A percentile compares a stretch with the other conserved stretches of the same genome.
These are phyloP conservation scores for Canariomyces notabilis DNA, from an alignment of 2,329 filamentous ascomycete genomes.

Conservation along the genomic window DNA sequence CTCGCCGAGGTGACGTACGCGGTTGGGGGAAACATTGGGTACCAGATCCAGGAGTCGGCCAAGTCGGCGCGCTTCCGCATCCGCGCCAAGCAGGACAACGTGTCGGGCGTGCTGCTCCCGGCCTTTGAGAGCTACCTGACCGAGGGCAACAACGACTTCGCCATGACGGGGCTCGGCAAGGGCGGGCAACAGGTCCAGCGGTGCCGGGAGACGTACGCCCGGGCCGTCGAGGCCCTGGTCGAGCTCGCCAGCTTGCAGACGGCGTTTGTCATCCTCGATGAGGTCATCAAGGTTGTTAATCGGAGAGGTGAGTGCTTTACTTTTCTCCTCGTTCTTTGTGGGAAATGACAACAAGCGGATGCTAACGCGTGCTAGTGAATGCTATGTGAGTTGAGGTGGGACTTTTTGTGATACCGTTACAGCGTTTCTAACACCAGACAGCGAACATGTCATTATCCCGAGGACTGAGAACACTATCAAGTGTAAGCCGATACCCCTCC, in stretches of 20 bases:
- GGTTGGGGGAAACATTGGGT: slow-evolving; percentile 89
- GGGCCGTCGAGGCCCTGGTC: slow-evolving; percentile 92
- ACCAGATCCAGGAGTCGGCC: slow-evolving; percentile 95
- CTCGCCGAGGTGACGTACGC: slow-evolving; percentile 96
- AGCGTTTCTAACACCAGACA: slow-evolving; percentile 31
- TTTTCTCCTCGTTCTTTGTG: background rate
- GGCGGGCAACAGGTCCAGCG: slow-evolving; percentile 95
- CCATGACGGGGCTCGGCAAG: slow-evolving; percentile 90
- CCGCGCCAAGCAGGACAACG: slow-evolving; percentile 95
- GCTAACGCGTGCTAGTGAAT: slow-evolving; percentile 60
- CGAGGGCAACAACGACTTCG: slow-evolving; percentile 92
- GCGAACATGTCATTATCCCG: slow-evolving; percentile 92
- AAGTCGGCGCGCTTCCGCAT: slow-evolving; percentile 90
- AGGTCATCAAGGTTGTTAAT: slow-evolving; percentile 99
- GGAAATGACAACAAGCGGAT: background rate
- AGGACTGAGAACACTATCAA: slow-evolving; percentile 99
- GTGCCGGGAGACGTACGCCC: slow-evolving; percentile 90
- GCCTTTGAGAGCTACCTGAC: slow-evolving; percentile 87
- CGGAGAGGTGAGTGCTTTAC: slow-evolving; percentile 62
- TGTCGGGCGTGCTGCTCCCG: slow-evolving; percentile 90
- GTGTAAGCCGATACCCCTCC: slow-evolving; percentile 47
- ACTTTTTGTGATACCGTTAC: background rate
- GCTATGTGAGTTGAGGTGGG: slow-evolving; percentile 64
- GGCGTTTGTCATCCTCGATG: slow-evolving; percentile 94
- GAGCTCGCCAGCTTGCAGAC: slow-evolving; percentile 93